Base-by-base conservation (phyloP, 140 eudicot genomes). In the Bidens hawaiensis region DNA sequence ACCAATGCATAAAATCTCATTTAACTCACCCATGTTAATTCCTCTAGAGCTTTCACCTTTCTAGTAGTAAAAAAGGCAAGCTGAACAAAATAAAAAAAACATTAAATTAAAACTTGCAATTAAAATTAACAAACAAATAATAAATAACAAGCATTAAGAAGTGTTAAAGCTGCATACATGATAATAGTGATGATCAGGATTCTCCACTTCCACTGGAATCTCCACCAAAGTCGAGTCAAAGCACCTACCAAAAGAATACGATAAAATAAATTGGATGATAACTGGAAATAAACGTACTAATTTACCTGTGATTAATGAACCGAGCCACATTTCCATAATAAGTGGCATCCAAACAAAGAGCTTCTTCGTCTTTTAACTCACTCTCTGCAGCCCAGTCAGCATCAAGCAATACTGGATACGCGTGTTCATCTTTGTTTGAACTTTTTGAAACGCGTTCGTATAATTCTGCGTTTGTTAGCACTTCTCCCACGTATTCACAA, bases 401-500 rank as follows among this genome's bases (percentile, higher is more conserved):
- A 73, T 93, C 99, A 33, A 93, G 95, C 60, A 83, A 71, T 62
- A 88, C 94, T 17, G 94, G 84, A 75, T 80, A 88, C 13, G 95
- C 77, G 70, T 79, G 90, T 51, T 74, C 83, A 55, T 81, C 89
- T 36, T 71, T 75, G 66, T 69, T 75, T 52, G 81, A 53, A 48
- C 84, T 76, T 57, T 40, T 72, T 41, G 75, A 69, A 62, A 78
- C 80, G 17, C 99, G 83, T 40, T 85, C 86, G 65, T 68, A 82
- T 47, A 85, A 81, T 74, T 93, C 99, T 7, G 82, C 75, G 54
- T 70, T 80, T 26, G 99, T 93, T 46, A 88, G 45, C n/a, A 93
- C 84, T 79, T 93, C 99, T 72, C 99, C 99, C 31, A 93, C 96
- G 70, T 82, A 88, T 69, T 93, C 99, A 69, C 99, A 93, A 46